Evolutionary conservation across 495 filamentous ascomycete genomes (phyloP).

Genomic region (Xylaria castorea): DNA sequence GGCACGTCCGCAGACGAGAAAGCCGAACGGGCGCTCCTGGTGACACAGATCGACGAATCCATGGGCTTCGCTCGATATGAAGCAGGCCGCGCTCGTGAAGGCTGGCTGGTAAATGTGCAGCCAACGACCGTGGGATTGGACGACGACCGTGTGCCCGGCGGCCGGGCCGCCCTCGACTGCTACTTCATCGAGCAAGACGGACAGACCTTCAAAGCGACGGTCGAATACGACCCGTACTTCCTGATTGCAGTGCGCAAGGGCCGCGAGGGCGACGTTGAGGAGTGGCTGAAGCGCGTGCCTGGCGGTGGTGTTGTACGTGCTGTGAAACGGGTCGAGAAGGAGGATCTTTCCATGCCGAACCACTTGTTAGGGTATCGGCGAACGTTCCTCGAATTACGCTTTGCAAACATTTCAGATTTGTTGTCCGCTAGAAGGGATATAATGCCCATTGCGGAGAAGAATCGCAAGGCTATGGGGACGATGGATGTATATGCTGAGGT

Average conservation of each 20-base stretch:
- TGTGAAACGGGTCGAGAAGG: constrained; percentile 80
- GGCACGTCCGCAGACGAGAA: constrained; percentile 85
- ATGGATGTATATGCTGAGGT: constrained; percentile 99
- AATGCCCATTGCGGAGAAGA: constrained; percentile 93
- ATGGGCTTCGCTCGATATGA: constrained; percentile 96
- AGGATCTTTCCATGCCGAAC: constrained; percentile 95
- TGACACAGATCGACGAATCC: constrained; percentile 88
- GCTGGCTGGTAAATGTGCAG: constrained; percentile 96
- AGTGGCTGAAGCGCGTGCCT: constrained; percentile 83
- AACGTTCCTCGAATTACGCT: constrained; percentile 83
- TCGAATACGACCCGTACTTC: constrained; percentile 97
- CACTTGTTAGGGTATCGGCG: constrained; percentile 90
- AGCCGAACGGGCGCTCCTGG: constrained; percentile 80
- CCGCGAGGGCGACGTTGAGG: constrained; percentile 90
- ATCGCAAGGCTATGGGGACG: constrained; percentile 89
- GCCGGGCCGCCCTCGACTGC: constrained; percentile 90
- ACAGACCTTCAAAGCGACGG: constrained; percentile 91
- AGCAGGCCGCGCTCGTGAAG: constrained; percentile 80
- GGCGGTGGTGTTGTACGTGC: constrained; percentile 86
- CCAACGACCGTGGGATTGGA: constrained; percentile 74
- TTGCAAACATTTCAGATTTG: constrained; percentile 85
- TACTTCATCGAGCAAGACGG: constrained; percentile 97
- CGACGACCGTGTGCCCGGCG: constrained; percentile 77
- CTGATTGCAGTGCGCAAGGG: constrained; percentile 88
- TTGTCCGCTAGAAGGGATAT: constrained; percentile 81